Conservation (phyloP, 2,329 filamentous ascomycete genomes). For the Aspergillus amoenus region DNA sequence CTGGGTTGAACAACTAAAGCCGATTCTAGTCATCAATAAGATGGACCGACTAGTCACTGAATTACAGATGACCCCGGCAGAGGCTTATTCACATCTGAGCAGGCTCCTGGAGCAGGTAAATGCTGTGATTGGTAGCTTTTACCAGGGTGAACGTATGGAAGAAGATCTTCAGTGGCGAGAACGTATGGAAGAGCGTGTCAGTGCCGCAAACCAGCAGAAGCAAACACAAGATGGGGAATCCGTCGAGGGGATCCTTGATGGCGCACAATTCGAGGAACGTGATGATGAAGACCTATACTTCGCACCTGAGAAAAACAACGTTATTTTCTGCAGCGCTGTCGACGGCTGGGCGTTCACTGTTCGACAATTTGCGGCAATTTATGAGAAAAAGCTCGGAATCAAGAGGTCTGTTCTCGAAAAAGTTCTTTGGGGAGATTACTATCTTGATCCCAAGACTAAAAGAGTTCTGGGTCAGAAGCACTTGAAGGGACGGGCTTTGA, state of each 20-base stretch:
- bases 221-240: conserved; percentile 45
- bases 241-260: conserved; percentile 50
- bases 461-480: conserved; percentile 88
- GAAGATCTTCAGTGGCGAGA: conserved; percentile 96
- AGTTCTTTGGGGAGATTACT: conserved; percentile 95
- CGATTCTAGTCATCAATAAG: conserved; percentile 94
- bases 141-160: conserved; percentile 97
- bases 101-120: conserved; percentile 95
- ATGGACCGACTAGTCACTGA: conserved; percentile 94
- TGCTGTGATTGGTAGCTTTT: conserved; percentile 94
- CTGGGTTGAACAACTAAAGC: conserved; percentile 94
- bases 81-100: conserved; percentile 85
- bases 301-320: conserved; percentile 96
- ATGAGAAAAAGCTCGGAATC: conserved; percentile 96
- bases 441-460: conserved; percentile 95
- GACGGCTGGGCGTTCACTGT: conserved; percentile 99
- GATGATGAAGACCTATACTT: conserved; percentile 98
- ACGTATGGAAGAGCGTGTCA: conserved; percentile 81
- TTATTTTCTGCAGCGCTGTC: conserved; percentile 96
- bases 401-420: conserved; percentile 86
- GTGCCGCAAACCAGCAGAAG: conserved; percentile 60
- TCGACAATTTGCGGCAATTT: conserved; percentile 86
- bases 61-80: conserved; percentile 84
- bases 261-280: conserved; percentile 74
- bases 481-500: conserved; percentile 84